A percentile compares a stretch with the other conserved stretches of the same genome.
Conservation (phyloP, 805 yeast genomes). For the Jamesozyma hellenica region DNA sequence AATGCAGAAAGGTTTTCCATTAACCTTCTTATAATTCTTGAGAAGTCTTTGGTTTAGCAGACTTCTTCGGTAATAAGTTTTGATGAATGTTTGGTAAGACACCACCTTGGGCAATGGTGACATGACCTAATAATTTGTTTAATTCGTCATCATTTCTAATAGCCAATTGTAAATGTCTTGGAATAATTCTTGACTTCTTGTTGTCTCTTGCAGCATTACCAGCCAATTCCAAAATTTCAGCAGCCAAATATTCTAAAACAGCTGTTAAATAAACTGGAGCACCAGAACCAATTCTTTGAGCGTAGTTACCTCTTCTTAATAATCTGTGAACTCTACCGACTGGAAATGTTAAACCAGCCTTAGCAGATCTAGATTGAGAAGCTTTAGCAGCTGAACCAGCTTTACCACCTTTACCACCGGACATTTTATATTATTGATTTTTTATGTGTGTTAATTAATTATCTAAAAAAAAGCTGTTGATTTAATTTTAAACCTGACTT, state of each 20-base stretch:
- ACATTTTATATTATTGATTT: slow-evolving; percentile 37
- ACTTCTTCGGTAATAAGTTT: slow-evolving; percentile 78
- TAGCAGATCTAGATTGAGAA: slow-evolving; percentile 95
- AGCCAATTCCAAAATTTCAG: slow-evolving; percentile 95
- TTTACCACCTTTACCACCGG: slow-evolving; percentile 71
- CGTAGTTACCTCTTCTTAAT: slow-evolving; percentile 93
- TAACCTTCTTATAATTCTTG: slow-evolving; percentile 44
- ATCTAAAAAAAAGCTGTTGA: no score
- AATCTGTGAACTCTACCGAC: slow-evolving; percentile 98
- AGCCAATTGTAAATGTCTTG: slow-evolving; percentile 97
- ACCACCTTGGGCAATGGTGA: slow-evolving; percentile 98
- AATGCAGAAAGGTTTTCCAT: background rate
- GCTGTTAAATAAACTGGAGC: slow-evolving; percentile 98
- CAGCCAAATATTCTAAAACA: slow-evolving; percentile 92
- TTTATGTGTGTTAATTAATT: no score
- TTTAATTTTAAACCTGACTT: no score
- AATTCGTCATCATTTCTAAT: slow-evolving; percentile 98
- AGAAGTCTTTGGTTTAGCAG: slow-evolving; percentile 52
- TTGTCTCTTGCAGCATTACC: slow-evolving; percentile 99
- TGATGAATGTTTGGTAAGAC: slow-evolving; percentile 95
- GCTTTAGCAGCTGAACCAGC: slow-evolving; percentile 93
- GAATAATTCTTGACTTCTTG: slow-evolving; percentile 97
- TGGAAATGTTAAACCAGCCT: slow-evolving; percentile 98
- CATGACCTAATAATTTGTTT: slow-evolving; percentile 86
- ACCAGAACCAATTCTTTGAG: slow-evolving; percentile 98